A percentile compares a stretch with the other conserved stretches of the same genome.
Evolutionary conservation across 1,284 basidiomycete species (phyloP).

Genomic region (Fistulinella staudtii): DNA sequence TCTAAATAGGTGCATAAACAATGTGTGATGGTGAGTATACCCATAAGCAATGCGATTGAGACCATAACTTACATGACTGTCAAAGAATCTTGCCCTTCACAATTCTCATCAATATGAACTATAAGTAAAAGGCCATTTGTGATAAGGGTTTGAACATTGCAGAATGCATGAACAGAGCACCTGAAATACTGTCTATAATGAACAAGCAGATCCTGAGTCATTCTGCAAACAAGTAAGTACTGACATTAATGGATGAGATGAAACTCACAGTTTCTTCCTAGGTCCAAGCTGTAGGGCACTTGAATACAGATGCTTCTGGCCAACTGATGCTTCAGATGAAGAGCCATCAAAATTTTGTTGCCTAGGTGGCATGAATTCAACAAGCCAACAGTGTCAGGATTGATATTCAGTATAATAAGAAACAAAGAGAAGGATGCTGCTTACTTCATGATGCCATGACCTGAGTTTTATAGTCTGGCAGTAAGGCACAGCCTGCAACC

Average conservation of each 20-base stretch:
- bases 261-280: neutral
- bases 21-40: neutral
- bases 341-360: too few species aligned
- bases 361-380: too few species aligned
- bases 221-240: neutral
- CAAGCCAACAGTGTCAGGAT: too few species aligned
- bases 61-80: neutral
- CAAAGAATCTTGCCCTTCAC: neutral
- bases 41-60: neutral
- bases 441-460: too few species aligned
- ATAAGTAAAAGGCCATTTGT: neutral
- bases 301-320: neutral
- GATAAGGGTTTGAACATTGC: slow-evolving; percentile 6
- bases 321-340: neutral
- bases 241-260: too few species aligned
- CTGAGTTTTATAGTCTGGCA: too few species aligned
- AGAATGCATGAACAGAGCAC: slow-evolving; percentile 4
- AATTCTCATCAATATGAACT: neutral
- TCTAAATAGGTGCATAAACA: neutral
- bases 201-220: slow-evolving; percentile 6
- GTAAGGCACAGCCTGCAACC: too few species aligned
- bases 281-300: neutral
- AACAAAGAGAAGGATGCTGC: too few species aligned
- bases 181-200: slow-evolving; percentile 11
- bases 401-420: too few species aligned